A percentile compares a stretch with the other conserved stretches of the same genome.
phyloP scores from a whole-genome alignment of 352 stramenopile species.

The Pythium sukuiense region DNA sequence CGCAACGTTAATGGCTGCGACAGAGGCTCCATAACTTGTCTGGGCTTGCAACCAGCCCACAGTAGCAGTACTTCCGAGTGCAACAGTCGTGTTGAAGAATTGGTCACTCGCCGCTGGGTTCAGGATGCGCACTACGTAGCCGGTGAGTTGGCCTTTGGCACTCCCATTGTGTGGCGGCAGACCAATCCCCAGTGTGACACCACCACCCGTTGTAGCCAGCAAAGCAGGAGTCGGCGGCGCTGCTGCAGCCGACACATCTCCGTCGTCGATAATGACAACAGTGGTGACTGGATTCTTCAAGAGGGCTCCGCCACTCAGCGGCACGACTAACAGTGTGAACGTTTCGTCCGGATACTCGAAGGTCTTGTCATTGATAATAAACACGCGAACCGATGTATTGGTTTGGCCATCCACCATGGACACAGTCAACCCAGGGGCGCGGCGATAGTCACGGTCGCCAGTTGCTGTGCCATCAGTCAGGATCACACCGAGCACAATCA shows the following conservation, averaged over 20 bases:
- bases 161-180: constrained; percentile 58
- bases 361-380: constrained; percentile 62
- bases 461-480: constrained; percentile 43
- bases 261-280: constrained; percentile 59
- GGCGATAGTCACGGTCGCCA: constrained; percentile 48
- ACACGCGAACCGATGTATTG: constrained; percentile 34
- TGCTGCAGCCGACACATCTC: constrained; percentile 42
- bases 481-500: constrained; percentile 38
- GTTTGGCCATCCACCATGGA: constrained; percentile 44
- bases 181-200: constrained; percentile 30
- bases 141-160: constrained; percentile 29
- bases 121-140: constrained; percentile 38
- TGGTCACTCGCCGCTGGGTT: neutral
- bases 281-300: constrained; percentile 10
- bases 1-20: constrained; percentile 38
- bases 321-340: constrained; percentile 39
- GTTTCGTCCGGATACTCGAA: constrained; percentile 54
- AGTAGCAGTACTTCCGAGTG: constrained; percentile 19
- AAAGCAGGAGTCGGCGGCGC: constrained; percentile 26
- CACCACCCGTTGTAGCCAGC: constrained; percentile 39
- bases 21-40: constrained; percentile 38
- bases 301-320: constrained; percentile 32
- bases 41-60: constrained; percentile 31
- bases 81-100: constrained; percentile 18
- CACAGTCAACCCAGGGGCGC: constrained; percentile 20